phyloP scores from a whole-genome alignment of 2,329 filamentous ascomycete species.

The Aciculosporium take region DNA sequence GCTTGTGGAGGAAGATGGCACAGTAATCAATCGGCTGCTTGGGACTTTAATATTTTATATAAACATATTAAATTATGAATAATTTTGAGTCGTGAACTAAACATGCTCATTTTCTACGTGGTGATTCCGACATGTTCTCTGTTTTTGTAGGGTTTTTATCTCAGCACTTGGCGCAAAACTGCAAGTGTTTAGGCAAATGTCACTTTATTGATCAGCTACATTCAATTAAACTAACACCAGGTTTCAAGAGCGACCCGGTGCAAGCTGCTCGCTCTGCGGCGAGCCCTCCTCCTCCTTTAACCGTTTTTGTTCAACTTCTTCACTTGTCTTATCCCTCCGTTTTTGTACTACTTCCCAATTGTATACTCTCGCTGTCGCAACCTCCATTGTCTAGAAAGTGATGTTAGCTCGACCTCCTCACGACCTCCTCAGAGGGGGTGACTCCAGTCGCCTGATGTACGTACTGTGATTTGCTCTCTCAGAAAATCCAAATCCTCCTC shows the following conservation, averaged over 20 bases:
- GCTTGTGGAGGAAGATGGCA: background rate
- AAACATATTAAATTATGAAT: too few species aligned
- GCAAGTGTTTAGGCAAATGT: too few species aligned
- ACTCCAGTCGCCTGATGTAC: conserved; percentile 15
- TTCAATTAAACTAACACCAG: background rate
- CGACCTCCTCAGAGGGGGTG: too few species aligned
- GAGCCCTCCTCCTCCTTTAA: conserved; percentile 18
- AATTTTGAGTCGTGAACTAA: background rate
- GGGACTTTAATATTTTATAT: too few species aligned
- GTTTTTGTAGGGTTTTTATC: background rate
- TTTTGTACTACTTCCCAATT: conserved; percentile 98
- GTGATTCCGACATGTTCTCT: background rate
- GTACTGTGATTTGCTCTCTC: conserved; percentile 87
- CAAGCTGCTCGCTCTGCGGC: background rate
- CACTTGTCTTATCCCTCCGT: conserved; percentile 70
- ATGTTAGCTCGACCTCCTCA: conserved; percentile 6
- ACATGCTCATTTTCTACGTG: background rate
- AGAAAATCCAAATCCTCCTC: conserved; percentile 95
- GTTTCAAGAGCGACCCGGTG: background rate
- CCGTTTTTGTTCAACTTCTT: conserved; percentile 31
- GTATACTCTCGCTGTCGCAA: conserved; percentile 92
- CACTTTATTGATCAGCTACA: background rate
- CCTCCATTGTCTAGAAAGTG: conserved; percentile 69
- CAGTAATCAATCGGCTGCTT: background rate
- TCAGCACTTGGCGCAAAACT: background rate